phyloP scores from a whole-genome alignment of 2,329 filamentous ascomycete species.

The Sordariomycetes sp. region DNA sequence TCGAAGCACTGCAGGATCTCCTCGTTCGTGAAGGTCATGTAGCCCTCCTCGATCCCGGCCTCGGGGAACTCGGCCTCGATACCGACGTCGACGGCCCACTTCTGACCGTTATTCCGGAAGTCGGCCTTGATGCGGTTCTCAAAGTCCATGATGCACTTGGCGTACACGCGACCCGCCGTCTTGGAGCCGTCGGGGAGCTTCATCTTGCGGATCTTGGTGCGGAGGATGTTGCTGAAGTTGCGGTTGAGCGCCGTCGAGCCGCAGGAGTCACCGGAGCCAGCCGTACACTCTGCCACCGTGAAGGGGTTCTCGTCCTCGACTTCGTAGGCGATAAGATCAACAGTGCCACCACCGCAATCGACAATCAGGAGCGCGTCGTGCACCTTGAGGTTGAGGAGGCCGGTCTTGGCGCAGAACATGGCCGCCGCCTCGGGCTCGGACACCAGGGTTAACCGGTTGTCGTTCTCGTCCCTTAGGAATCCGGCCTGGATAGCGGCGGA shows the following conservation, averaged over 20 bases:
- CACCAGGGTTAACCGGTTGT: constrained; percentile 88
- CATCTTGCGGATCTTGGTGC: constrained; percentile 98
- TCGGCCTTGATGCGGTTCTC: constrained; percentile 99
- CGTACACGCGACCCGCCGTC: constrained; percentile 95
- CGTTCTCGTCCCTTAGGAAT: constrained; percentile 93
- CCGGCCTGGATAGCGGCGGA: constrained; percentile 94
- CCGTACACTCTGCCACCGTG: constrained; percentile 93
- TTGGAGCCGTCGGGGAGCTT: constrained; percentile 94
- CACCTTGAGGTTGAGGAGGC: constrained; percentile 91
- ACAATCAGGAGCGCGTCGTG: constrained; percentile 97
- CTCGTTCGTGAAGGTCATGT: constrained; percentile 99
- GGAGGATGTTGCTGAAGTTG: constrained; percentile 95
- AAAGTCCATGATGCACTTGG: constrained; percentile 99
- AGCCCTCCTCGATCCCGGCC: constrained; percentile 94
- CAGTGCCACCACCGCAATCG: constrained; percentile 95
- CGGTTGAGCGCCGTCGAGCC: constrained; percentile 96
- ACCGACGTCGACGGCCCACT: constrained; percentile 97
- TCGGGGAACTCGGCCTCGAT: constrained; percentile 98
- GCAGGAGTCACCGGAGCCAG: constrained; percentile 93
- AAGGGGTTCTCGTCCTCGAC: constrained; percentile 97
- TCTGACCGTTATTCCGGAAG: constrained; percentile 97
- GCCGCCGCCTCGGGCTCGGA: constrained; percentile 95
- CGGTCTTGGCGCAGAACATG: constrained; percentile 95
- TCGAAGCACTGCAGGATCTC: constrained; percentile 99
- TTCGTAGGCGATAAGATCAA: constrained; percentile 98